A percentile compares a stretch with the other conserved stretches of the same genome.
phyloP scores from a whole-genome alignment of 2,329 filamentous ascomycete species.

The Grosmannia huntii region DNA sequence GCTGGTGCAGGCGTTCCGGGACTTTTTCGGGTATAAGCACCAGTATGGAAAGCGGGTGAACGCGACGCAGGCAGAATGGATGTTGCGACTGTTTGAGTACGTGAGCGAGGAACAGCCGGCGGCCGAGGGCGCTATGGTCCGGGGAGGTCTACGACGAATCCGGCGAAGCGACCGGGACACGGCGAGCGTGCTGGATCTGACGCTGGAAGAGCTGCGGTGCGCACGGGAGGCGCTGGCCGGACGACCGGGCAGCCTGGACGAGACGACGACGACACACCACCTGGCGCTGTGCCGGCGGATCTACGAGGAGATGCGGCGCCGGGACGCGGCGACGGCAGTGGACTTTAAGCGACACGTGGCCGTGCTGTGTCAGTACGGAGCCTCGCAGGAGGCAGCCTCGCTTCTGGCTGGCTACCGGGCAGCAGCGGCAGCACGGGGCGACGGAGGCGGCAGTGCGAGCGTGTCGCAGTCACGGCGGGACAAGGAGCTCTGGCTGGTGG shows the following conservation, averaged over 20 bases:
- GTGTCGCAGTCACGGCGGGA: conserved; percentile 12
- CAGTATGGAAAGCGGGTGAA: conserved; percentile 39
- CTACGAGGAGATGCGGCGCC: conserved; percentile 23
- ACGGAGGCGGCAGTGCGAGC: neutral
- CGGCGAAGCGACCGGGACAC: too few relatives aligned
- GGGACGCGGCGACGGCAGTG: conserved; percentile 9
- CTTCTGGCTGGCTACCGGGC: conserved; percentile 25
- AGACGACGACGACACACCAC: conserved; percentile 20
- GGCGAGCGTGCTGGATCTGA: conserved; percentile 18
- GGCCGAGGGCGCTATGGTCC: conserved; percentile 30
- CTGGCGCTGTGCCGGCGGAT: conserved; percentile 32
- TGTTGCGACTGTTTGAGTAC: conserved; percentile 32
- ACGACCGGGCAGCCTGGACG: neutral
- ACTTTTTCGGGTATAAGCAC: conserved; percentile 48
- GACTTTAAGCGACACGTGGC: conserved; percentile 32
- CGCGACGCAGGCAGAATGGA: conserved; percentile 52
- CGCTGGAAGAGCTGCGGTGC: conserved; percentile 27
- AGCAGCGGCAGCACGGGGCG: too few relatives aligned
- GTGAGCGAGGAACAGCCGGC: conserved; percentile 33
- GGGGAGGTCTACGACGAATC: conserved; percentile 14
- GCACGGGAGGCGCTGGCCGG: conserved; percentile 23
- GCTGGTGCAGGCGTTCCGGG: conserved; percentile 50
- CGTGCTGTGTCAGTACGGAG: conserved; percentile 41
- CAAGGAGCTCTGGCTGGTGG: conserved; percentile 30
- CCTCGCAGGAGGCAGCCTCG: conserved; percentile 37